Evolutionary conservation across 2,329 filamentous ascomycete genomes (phyloP).

Genomic region (Sporothrix variecibatus): DNA sequence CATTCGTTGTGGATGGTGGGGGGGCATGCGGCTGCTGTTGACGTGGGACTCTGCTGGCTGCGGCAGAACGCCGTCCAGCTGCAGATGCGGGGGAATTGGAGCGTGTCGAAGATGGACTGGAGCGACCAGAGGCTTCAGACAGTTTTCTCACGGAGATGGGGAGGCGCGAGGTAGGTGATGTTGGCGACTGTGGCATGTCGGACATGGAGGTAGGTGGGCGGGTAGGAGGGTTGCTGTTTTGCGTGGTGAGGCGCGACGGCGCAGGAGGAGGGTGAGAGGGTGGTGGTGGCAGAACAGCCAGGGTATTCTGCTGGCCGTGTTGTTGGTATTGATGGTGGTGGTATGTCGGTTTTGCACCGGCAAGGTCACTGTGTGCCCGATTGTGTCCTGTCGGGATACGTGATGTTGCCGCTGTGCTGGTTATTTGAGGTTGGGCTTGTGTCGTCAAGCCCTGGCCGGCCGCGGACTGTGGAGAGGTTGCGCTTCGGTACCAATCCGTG

Average conservation of each 20-base stretch:
- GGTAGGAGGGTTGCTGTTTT: neutral
- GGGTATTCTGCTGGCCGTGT: neutral
- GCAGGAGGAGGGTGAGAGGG: slow-evolving; percentile 11
- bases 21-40: slow-evolving; percentile 43
- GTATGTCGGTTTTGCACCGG: slow-evolving; percentile 25
- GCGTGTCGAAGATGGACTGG: slow-evolving; percentile 55
- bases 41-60: slow-evolving; percentile 36
- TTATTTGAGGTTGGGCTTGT: neutral
- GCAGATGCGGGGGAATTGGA: slow-evolving; percentile 57
- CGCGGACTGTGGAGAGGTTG: slow-evolving; percentile 6
- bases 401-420: neutral
- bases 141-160: slow-evolving; percentile 45
- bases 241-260: slow-evolving; percentile 10
- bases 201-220: slow-evolving; percentile 7
- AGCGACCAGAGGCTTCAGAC: slow-evolving; percentile 47
- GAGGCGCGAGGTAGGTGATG: slow-evolving; percentile 41
- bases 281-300: neutral
- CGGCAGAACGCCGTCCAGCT: slow-evolving; percentile 39
- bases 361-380: slow-evolving; percentile 63
- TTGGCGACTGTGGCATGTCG: slow-evolving; percentile 32
- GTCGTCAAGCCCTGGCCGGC: neutral
- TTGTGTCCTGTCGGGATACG: slow-evolving; percentile 39
- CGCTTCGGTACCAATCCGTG: slow-evolving; percentile 63
- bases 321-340: slow-evolving; percentile 18
- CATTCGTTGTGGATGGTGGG: slow-evolving; percentile 40